Conservation (phyloP, 2,329 filamentous ascomycete genomes). For the Sporothrix sp. region DNA sequence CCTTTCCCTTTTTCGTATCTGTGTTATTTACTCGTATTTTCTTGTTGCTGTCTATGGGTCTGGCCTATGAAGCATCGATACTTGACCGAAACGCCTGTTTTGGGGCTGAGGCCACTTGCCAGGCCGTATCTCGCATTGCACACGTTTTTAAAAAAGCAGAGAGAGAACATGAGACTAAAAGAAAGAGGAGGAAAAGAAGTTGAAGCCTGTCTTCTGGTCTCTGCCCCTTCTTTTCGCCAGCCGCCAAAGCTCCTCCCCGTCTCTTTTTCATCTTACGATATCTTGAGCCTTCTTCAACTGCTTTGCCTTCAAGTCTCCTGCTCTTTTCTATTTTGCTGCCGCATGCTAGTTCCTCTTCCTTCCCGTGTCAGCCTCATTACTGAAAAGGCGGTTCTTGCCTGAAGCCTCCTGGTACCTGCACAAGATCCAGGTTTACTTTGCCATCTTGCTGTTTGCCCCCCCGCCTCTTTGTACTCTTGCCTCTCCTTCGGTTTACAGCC, state of each 20-base stretch:
- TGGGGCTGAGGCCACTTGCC: slow-evolving; percentile 5
- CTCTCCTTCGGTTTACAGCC: background rate
- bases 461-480: background rate
- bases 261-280: background rate
- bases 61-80: too few species aligned
- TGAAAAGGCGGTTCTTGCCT: too few species aligned
- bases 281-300: too few species aligned
- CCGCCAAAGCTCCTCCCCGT: too few species aligned
- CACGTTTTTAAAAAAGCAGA: background rate
- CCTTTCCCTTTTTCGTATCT: background rate
- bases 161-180: background rate
- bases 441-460: background rate
- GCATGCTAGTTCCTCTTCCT: too few species aligned
- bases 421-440: background rate
- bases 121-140: slow-evolving; percentile 1
- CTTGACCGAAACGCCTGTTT: background rate
- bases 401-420: too few species aligned
- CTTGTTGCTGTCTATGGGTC: background rate
- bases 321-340: too few species aligned
- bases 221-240: too few species aligned
- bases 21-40: background rate
- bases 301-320: background rate
- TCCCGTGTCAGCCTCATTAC: too few species aligned
- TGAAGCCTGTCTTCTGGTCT: too few species aligned
- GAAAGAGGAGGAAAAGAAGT: background rate